A percentile compares a stretch with the other conserved stretches of the same genome.
These are phyloP conservation scores for Irpex lacteus DNA, from an alignment of 1,284 basidiomycete genomes.

Conservation along the genomic window DNA sequence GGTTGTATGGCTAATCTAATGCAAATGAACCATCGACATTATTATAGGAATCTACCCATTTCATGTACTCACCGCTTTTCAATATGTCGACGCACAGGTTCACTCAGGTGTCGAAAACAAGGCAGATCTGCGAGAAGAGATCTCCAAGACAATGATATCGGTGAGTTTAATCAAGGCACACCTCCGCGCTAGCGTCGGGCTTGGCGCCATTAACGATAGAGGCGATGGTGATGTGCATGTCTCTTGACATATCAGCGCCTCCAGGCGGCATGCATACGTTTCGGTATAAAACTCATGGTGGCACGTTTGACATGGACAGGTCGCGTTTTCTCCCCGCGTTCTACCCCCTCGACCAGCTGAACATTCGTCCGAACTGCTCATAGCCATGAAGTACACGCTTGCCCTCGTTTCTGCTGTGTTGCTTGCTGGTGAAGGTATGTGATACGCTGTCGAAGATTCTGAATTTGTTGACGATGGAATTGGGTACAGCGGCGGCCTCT, in stretches of 20 bases:
- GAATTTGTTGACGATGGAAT: background rate
- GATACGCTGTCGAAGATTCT: background rate
- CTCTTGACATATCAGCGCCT: background rate
- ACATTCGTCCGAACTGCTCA: background rate
- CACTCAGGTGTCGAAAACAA: too few species aligned
- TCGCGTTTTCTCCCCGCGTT: background rate
- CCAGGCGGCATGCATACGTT: background rate
- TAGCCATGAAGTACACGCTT: background rate
- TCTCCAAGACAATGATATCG: too few species aligned
- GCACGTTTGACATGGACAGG: background rate
- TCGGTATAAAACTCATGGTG: background rate
- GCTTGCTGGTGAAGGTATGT: constrained; percentile 4
- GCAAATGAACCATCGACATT: too few species aligned
- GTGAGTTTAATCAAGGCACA: background rate
- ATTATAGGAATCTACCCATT: too few species aligned
- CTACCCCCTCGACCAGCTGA: background rate
- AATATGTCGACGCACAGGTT: too few species aligned
- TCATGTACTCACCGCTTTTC: too few species aligned
- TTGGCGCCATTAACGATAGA: background rate
- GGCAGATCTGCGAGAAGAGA: too few species aligned
- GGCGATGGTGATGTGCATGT: background rate
- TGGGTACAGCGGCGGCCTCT: background rate
- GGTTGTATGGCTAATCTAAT: too few species aligned
- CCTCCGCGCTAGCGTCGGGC: background rate
- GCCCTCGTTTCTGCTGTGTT: constrained; percentile 2